Base-by-base conservation (phyloP, 495 filamentous ascomycete genomes). In the Penicillium pancosmium region DNA sequence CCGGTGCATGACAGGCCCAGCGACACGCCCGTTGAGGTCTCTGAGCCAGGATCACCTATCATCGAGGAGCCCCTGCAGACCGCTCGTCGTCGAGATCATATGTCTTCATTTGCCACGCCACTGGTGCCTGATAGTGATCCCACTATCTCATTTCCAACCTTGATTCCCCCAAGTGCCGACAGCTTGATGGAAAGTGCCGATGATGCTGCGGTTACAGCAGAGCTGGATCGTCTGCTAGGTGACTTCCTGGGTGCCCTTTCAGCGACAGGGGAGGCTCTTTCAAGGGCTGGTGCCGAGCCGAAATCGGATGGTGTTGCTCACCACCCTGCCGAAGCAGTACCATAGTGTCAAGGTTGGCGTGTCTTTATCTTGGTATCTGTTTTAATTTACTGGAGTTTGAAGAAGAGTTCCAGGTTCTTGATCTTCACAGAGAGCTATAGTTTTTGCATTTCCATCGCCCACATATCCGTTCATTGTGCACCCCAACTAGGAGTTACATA, bases 231-330 rank as follows among this genome's bases (percentile, higher is more conserved):
- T 31, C 44, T 80, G 50, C 57, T 80, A 12, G 71, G 64, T 19
- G 70, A 77, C 41, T 76, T 79, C 55, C 52, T 78, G 11, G 70
- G 68, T 54, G 74, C 73, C 19, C 62, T 78, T 5, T 64, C 64
- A 16, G 74, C 70, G 4, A 74, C 73, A 13, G 69, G 68, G 1
- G 66, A 74, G 56, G 75, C 73, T 18, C 51, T 77, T 33, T 65
- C 74, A 5, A 54, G 61, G 18, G 59, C 60, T 0, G 59, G 16
- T 10, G 10, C 62, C 27, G 50, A 36, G 57, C 1, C 27, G 56
- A 2, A 64, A 62, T 4, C 6, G 27, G 13, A 44, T 19, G 8
- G 62, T 13, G 56, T 56, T 9, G n/a, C 16, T 12, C 52, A 44
- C 11, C 50, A 35, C 31, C 21, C 50, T 34, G 31, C 40, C 12